phyloP scores from a whole-genome alignment of 176 grass and related monocot species.

The Musa troglodytarum region DNA sequence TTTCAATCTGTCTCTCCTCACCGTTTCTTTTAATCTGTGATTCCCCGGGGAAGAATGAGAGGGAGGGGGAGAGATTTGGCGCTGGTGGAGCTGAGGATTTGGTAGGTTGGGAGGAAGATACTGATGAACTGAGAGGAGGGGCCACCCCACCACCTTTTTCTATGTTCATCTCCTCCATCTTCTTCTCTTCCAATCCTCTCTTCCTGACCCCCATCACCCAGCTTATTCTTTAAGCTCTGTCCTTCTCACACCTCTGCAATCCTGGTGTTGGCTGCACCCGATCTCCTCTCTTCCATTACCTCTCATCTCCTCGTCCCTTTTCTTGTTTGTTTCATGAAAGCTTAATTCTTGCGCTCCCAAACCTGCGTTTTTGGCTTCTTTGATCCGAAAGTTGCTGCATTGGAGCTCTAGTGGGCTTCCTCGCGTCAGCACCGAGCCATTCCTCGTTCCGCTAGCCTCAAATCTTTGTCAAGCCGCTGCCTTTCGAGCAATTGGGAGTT shows the following conservation, averaged over 20 bases:
- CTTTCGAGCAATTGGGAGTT: conserved; percentile 13
- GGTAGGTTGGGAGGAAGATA: conserved; percentile 1
- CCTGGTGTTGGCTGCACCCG: neutral
- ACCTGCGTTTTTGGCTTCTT: neutral
- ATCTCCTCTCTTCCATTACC: neutral
- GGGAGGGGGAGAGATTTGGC: too few species aligned
- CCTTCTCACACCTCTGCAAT: too few species aligned
- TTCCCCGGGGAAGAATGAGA: neutral
- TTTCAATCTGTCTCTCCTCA: neutral
- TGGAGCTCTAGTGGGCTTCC: neutral
- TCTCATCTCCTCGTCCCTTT: conserved; percentile 3
- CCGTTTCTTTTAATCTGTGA: neutral
- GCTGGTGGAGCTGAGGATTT: neutral
- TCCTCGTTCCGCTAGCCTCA: neutral
- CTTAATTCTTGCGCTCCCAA: neutral
- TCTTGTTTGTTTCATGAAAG: neutral
- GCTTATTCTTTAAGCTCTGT: too few species aligned
- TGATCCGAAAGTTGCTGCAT: conserved; percentile 24
- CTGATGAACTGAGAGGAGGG: conserved; percentile 19
- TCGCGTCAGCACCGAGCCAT: conserved; percentile 2
- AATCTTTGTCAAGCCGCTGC: too few species aligned
- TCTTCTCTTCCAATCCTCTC: neutral
- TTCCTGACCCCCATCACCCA: too few species aligned
- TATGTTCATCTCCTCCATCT: conserved; percentile 16
- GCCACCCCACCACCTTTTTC: neutral